Evolutionary conservation across 1,284 basidiomycete genomes (phyloP), one percentile per base, ranked within the genome.

Genomic region (Apiotrichum domesticum): DNA sequence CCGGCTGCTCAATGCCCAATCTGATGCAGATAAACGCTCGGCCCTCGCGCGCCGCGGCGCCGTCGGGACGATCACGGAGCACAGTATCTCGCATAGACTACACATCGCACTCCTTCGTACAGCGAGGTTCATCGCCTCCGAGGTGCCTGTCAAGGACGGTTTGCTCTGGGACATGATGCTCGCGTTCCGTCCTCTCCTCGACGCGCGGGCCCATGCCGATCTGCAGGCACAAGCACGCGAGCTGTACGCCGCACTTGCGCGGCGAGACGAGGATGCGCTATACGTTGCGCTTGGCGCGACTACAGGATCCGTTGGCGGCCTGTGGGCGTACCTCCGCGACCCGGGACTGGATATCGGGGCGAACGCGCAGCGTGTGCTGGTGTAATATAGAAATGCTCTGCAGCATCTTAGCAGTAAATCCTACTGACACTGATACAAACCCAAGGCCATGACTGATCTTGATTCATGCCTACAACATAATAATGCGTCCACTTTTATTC

Each of bases 91-190:
- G 1, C 87, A 91, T 72, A 79, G 88, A 34, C 60, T 91, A 39
- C 86, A 93, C 70, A 77, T 81, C 29, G 83, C 89, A 11, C 79
- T 93, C 35, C 66, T 95, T 33, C 79, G 72, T 47, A 87, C 88
- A 0, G 86, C 91, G 80, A 81, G 80, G 0, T 83, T 83, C 6
- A 82, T 87, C 2, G 80, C 83, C 9, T 77, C 76, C 48, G 81
- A 70, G 39, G 86, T 91, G 4, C 84, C 85, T 56, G 80, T 84
- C 40, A 83, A 84, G 59, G 88, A 93, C 56, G 66, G 77, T 1
- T 80, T 85, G 13, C 72, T 84, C 32, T 96, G 92, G 92, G 85
- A 91, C 59, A 83, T 91, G 49, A 79, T 86, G 21, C 60, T 90
- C 15, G 73, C 80, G 3, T 88, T 88, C 65, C 79, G 90, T 52